Evolutionary conservation across 2,329 filamentous ascomycete species (phyloP).

Genomic region (Samsoniella hepiali): DNA sequence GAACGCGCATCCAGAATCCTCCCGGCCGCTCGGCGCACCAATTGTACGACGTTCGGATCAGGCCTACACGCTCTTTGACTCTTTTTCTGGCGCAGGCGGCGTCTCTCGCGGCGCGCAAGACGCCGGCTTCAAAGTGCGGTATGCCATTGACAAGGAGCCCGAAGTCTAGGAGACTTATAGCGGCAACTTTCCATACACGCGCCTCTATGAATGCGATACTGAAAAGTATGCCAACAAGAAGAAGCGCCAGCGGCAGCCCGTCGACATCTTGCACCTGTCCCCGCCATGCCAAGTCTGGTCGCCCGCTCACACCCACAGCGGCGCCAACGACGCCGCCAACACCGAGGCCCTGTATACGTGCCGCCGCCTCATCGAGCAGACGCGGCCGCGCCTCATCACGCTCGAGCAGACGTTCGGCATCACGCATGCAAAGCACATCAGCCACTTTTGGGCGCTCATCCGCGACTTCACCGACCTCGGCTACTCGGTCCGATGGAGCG

Average conservation of each 20-base stretch:
- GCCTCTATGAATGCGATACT: conserved; percentile 47
- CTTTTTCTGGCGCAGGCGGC: conserved; percentile 72
- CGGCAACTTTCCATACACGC: conserved; percentile 53
- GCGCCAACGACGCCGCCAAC: conserved; percentile 68
- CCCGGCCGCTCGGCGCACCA: neutral
- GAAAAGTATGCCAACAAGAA: conserved; percentile 46
- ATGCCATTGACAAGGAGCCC: conserved; percentile 61
- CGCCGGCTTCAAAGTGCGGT: conserved; percentile 56
- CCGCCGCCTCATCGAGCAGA: conserved; percentile 51
- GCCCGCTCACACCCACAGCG: conserved; percentile 64
- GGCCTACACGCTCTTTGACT: conserved; percentile 66
- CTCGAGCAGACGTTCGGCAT: conserved; percentile 78
- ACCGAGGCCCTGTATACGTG: conserved; percentile 56
- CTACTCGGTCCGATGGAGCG: conserved; percentile 69
- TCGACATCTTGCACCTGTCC: conserved; percentile 71
- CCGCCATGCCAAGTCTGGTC: conserved; percentile 78
- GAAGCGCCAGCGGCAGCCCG: conserved; percentile 32
- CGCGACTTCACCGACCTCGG: conserved; percentile 60
- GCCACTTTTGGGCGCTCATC: conserved; percentile 59
- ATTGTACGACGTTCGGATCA: conserved; percentile 30
- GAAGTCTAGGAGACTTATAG: conserved; percentile 57
- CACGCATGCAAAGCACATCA: conserved; percentile 46
- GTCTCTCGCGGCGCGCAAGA: conserved; percentile 60
- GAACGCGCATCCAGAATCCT: conserved; percentile 4
- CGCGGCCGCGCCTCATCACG: conserved; percentile 66